Evolutionary conservation across 139 green algal species (phyloP).

Genomic region (Closterium sp.): DNA sequence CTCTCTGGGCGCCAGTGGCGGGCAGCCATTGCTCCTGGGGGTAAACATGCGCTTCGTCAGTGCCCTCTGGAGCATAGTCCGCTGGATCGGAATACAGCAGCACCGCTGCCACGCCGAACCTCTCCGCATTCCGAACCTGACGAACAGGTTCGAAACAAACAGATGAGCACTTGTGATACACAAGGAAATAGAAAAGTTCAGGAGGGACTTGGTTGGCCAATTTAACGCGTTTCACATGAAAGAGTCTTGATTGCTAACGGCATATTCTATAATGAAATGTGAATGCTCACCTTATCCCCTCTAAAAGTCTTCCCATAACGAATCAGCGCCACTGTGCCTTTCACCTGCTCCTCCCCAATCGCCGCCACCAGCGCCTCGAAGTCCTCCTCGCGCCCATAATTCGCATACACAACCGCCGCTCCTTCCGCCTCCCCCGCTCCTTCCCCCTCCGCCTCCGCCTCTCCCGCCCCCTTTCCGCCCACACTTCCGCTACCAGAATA

Average conservation of each 20-base stretch:
- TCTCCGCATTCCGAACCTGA: conserved; percentile 38
- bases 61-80: conserved; percentile 27
- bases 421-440: not conserved
- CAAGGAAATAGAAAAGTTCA: too few species aligned
- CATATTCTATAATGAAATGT: too few species aligned
- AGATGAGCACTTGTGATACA: not conserved
- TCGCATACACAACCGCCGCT: conserved; percentile 41
- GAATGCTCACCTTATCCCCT: conserved; percentile 42
- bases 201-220: too few species aligned
- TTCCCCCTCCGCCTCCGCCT: not conserved
- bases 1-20: conserved; percentile 12
- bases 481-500: conserved; percentile 14
- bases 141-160: not conserved
- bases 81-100: conserved; percentile 44
- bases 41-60: conserved; percentile 10
- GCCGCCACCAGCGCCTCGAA: conserved; percentile 20
- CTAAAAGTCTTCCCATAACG: conserved; percentile 47
- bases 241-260: too few species aligned
- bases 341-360: conserved; percentile 5
- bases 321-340: conserved; percentile 19
- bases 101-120: conserved; percentile 1
- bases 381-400: conserved; percentile 38
- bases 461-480: not conserved
- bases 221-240: too few species aligned
- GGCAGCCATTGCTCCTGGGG: conserved; percentile 25